These are phyloP conservation scores for Botrytis fragariae DNA, from an alignment of 2,329 filamentous ascomycete species.

Conservation along the genomic window DNA sequence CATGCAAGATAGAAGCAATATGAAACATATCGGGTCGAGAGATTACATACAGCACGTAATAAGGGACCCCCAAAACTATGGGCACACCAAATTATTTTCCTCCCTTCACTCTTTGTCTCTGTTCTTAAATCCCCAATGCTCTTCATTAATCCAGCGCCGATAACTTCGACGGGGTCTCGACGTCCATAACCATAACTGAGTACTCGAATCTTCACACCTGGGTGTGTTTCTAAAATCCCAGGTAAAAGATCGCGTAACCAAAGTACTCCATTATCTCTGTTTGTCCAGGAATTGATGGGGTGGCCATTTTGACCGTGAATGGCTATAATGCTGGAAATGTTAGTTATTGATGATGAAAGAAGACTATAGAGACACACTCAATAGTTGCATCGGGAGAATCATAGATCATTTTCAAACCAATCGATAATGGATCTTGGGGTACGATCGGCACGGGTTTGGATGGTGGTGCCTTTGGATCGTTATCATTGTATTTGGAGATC, in stretches of 20 bases:
- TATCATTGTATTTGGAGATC: neutral
- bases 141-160: neutral
- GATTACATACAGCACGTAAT: neutral
- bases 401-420: constrained; percentile 4
- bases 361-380: neutral
- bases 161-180: neutral
- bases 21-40: neutral
- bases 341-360: neutral
- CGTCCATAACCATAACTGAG: constrained; percentile 14
- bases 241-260: constrained; percentile 18
- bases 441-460: neutral
- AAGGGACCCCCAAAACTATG: constrained; percentile 19
- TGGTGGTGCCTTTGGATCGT: too few relatives aligned
- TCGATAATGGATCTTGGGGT: neutral
- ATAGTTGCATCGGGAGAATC: constrained; percentile 1
- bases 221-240: neutral
- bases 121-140: neutral
- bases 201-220: neutral
- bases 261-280: neutral
- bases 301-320: constrained; percentile 17
- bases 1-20: neutral
- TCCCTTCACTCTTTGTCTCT: neutral
- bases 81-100: constrained; percentile 12
- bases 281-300: constrained; percentile 9
- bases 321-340: constrained; percentile 14